A percentile compares a stretch with the other conserved stretches of the same genome.
phyloP scores from a whole-genome alignment of 768 basidiomycete species.

The Hericium alpestre region DNA sequence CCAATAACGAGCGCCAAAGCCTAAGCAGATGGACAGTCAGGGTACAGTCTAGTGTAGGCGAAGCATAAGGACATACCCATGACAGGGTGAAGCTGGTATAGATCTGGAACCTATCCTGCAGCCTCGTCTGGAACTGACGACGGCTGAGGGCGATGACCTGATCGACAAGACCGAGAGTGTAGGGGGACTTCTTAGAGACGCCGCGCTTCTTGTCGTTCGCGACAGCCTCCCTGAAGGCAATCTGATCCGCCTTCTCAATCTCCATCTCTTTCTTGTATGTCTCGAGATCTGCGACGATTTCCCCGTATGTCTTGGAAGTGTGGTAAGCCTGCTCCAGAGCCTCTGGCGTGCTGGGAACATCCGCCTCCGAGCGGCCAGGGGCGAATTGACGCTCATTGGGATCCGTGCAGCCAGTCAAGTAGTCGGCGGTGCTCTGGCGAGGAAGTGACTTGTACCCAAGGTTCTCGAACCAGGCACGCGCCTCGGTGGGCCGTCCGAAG shows the following conservation, averaged over 20 bases:
- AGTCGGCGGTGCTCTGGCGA: slow-evolving; percentile 84
- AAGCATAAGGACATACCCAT: slow-evolving; percentile 42
- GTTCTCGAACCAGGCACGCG: slow-evolving; percentile 67
- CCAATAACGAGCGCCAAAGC: slow-evolving; percentile 55
- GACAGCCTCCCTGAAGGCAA: slow-evolving; percentile 69
- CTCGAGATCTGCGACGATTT: slow-evolving; percentile 36
- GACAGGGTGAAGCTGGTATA: slow-evolving; percentile 57
- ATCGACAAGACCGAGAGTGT: slow-evolving; percentile 68
- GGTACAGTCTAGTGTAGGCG: slow-evolving; percentile 14
- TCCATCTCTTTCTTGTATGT: slow-evolving; percentile 49
- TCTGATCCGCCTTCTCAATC: slow-evolving; percentile 55
- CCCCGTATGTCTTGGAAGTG: slow-evolving; percentile 33
- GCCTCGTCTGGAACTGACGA: slow-evolving; percentile 61
- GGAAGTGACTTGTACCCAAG: slow-evolving; percentile 69
- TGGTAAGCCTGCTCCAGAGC: slow-evolving; percentile 57
- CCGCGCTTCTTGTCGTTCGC: slow-evolving; percentile 69
- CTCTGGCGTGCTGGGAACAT: slow-evolving; percentile 59
- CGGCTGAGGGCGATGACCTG: slow-evolving; percentile 65
- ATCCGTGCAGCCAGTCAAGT: slow-evolving; percentile 76
- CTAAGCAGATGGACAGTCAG: not conserved
- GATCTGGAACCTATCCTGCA: slow-evolving; percentile 74
- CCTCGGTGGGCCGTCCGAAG: slow-evolving; percentile 67
- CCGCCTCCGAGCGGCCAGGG: slow-evolving; percentile 41
- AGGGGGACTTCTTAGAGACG: slow-evolving; percentile 71
- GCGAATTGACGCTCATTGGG: slow-evolving; percentile 77